Conservation (phyloP, 257 asterid species). For the Solanum etuberosum region DNA sequence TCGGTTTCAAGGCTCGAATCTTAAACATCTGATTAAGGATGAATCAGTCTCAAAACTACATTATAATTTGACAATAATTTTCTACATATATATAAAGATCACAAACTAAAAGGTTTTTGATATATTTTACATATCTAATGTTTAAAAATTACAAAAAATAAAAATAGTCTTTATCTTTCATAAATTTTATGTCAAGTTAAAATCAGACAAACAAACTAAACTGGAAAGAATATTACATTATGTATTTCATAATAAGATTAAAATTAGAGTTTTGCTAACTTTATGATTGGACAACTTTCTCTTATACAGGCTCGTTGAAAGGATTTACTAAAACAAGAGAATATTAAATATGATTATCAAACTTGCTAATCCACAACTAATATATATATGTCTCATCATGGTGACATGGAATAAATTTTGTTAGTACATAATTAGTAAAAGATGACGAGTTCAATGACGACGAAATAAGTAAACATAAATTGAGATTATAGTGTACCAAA, state of each 20-base stretch:
- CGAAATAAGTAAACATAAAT: background rate
- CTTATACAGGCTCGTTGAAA: background rate
- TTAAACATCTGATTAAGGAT: no score
- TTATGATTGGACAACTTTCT: background rate
- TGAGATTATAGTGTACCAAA: background rate
- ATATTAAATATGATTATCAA: background rate
- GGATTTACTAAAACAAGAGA: background rate
- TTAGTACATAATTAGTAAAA: background rate
- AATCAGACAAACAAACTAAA: background rate
- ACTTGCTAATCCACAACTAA: background rate
- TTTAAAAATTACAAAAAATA: no score
- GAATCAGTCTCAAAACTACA: no score
- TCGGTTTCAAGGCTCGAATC: background rate
- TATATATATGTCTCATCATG: background rate
- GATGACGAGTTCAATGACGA: conserved; percentile 32
- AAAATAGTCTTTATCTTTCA: background rate
- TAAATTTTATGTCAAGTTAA: background rate
- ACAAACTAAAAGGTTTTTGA: no score
- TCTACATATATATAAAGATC: no score
- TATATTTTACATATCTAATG: no score
- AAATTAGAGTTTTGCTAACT: background rate
- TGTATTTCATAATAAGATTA: background rate
- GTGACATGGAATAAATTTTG: no score
- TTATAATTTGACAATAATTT: no score
- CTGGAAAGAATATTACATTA: background rate